Percentiles rank a stretch among this genome's conserved stretches.
These are phyloP conservation scores for Chrysoporthe deuterocubensis DNA, from an alignment of 2,329 filamentous ascomycete species.

Conservation along the genomic window DNA sequence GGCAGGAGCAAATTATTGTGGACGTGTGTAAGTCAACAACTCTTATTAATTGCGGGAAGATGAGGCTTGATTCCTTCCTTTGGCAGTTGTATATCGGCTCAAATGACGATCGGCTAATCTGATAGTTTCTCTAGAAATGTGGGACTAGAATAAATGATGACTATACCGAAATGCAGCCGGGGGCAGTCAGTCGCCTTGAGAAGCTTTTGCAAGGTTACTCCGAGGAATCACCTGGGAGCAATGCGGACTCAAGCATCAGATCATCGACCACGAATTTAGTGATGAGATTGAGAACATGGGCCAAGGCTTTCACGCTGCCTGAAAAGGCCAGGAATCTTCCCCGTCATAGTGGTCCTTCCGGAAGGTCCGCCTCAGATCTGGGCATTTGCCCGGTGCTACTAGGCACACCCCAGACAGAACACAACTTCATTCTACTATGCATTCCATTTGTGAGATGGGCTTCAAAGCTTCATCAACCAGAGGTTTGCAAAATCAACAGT, in stretches of 20 bases:
- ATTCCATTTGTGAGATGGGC: conserved; percentile 29
- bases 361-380: background rate
- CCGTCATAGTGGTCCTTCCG: background rate
- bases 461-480: conserved; percentile 29
- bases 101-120: background rate
- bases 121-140: background rate
- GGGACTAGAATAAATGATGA: conserved; percentile 19
- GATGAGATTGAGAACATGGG: background rate
- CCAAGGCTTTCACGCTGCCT: background rate
- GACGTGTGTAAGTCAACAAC: conserved; percentile 17
- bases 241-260: background rate
- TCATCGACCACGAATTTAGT: background rate
- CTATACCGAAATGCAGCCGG: conserved; percentile 20
- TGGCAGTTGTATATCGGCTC: too few species aligned
- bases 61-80: too few species aligned
- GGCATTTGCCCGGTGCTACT: background rate
- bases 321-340: background rate
- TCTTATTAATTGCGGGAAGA: too few species aligned
- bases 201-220: background rate
- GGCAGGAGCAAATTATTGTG: conserved; percentile 4
- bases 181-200: background rate
- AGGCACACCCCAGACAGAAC: background rate
- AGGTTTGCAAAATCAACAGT: conserved; percentile 32
- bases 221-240: background rate
- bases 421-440: conserved; percentile 31